A percentile compares a stretch with the other conserved stretches of the same genome.
Evolutionary conservation across 179 eudicot genomes (phyloP).

Genomic region (Spinacia oleracea): DNA sequence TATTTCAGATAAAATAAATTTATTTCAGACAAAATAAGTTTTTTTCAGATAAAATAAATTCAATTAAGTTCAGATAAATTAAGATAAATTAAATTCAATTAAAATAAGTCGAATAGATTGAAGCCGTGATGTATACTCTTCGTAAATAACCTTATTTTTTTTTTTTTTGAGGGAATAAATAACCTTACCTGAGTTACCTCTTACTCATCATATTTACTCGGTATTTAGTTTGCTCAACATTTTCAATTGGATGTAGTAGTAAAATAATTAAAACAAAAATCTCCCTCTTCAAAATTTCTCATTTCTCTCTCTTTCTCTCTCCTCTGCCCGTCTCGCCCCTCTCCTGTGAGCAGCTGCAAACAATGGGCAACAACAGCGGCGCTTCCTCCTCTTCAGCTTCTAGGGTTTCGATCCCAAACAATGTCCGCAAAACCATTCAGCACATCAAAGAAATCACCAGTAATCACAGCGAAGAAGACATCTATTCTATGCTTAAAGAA

Average conservation of each 20-base stretch:
- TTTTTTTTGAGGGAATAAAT: too few species aligned
- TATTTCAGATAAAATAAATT: too few species aligned
- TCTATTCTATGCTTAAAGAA: slow-evolving; percentile 66
- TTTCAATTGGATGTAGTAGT: neutral
- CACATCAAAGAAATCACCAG: slow-evolving; percentile 67
- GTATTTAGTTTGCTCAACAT: slow-evolving; percentile 9
- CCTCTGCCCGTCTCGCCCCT: neutral
- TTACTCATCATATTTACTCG: too few species aligned
- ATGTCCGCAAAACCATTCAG: slow-evolving; percentile 44
- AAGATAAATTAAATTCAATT: too few species aligned
- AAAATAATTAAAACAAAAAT: slow-evolving; percentile 4
- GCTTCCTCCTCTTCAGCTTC: slow-evolving; percentile 22
- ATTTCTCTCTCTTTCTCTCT: neutral
- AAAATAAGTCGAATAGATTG: too few species aligned
- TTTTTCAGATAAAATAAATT: too few species aligned
- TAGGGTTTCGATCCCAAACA: slow-evolving; percentile 65
- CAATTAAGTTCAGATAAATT: too few species aligned
- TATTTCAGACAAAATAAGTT: too few species aligned
- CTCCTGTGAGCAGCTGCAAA: slow-evolving; percentile 17
- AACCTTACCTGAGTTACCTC: too few species aligned
- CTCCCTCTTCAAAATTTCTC: slow-evolving; percentile 4
- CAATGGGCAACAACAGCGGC: slow-evolving; percentile 38
- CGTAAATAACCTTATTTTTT: too few species aligned
- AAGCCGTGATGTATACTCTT: too few species aligned
- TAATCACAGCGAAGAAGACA: slow-evolving; percentile 65